Base-by-base conservation (phyloP, 225 moss, liverwort and hornwort genomes). In the Sphagnum contortum region DNA sequence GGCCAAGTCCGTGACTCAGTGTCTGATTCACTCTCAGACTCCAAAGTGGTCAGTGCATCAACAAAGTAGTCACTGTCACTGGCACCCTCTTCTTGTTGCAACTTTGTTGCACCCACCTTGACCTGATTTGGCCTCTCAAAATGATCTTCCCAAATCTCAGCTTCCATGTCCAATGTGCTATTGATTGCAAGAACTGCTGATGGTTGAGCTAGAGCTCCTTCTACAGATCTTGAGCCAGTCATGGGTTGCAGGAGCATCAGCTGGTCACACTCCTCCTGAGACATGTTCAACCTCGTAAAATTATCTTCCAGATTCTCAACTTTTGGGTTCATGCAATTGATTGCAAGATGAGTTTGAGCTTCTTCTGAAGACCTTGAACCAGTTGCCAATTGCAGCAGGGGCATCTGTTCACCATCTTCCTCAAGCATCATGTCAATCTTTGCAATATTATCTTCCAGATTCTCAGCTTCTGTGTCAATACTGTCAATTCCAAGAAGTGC, bases 21-120 rank as follows among this genome's bases (percentile, higher is more conserved):
- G 7, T 85, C 81, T 4, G 79, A 76, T 12, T 85, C 81, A 8
- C 66, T 66, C 5, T 85, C 81, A 0, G 79, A 81, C 5, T 74
- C 85, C 79, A 85, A 72, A 50, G 81, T 85, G 44, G 81, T 76
- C 48, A 81, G 13, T 12, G 85, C 81, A 51, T 85, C 85, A 57
- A 72, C 71, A 50, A 13, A 85, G 62, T 62, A 70, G 44, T 84
- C 84, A 0, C 57, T 67, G 12, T 67, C 69, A 59, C 64, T 71
- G 29, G 29, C 29, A 46, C 2, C 73, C 47, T 50, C 79, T 70
- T 84, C 79, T 0, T 74, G 77, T 9, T 76, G 73, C 29, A 77
- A 81, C 8, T 68, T 50, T 4, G 3, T 29, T 5, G 59, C 66
- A 2, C 57, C 61, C 45, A 45, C 64, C 2, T 29, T 29, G 29